Evolutionary conservation across 805 yeast genomes (phyloP).

Genomic region (Kodamaea restingae): DNA sequence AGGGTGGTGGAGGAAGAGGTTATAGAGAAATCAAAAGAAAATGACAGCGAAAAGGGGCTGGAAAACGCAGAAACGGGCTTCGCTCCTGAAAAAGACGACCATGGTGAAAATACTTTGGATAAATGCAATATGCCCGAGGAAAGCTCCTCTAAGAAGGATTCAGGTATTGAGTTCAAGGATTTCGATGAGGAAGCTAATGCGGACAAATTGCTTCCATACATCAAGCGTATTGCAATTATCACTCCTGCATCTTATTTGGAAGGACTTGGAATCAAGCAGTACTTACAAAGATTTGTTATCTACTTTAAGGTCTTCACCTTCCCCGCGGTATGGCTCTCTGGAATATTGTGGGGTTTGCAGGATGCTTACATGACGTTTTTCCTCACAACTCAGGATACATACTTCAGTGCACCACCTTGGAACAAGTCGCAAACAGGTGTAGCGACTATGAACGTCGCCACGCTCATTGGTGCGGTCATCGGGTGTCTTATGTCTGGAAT

Average conservation of each 20-base stretch:
- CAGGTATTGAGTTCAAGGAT: not conserved
- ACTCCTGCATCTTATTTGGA: conserved; percentile 33
- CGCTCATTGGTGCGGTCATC: conserved; percentile 36
- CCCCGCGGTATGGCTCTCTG: conserved; percentile 36
- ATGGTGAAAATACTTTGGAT: too few species aligned
- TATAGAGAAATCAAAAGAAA: not conserved
- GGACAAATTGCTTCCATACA: conserved; percentile 12
- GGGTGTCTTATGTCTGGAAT: conserved; percentile 38
- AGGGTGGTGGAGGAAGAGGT: not conserved
- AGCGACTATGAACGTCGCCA: conserved; percentile 38
- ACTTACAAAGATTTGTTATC: conserved; percentile 31
- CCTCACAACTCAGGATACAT: conserved; percentile 37
- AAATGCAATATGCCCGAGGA: not conserved
- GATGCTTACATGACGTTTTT: conserved; percentile 37
- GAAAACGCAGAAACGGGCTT: conserved; percentile 7
- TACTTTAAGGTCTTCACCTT: conserved; percentile 32
- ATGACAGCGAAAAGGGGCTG: not conserved
- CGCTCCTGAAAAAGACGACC: too few species aligned
- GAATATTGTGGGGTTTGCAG: conserved; percentile 39
- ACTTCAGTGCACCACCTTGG: conserved; percentile 32
- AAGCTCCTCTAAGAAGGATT: not conserved
- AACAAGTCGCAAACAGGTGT: conserved; percentile 32
- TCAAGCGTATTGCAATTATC: conserved; percentile 25
- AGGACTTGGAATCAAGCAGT: conserved; percentile 41
- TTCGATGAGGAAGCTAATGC: not conserved